Conservation (phyloP, 306 rosid genomes). For the Quercus gilva region DNA sequence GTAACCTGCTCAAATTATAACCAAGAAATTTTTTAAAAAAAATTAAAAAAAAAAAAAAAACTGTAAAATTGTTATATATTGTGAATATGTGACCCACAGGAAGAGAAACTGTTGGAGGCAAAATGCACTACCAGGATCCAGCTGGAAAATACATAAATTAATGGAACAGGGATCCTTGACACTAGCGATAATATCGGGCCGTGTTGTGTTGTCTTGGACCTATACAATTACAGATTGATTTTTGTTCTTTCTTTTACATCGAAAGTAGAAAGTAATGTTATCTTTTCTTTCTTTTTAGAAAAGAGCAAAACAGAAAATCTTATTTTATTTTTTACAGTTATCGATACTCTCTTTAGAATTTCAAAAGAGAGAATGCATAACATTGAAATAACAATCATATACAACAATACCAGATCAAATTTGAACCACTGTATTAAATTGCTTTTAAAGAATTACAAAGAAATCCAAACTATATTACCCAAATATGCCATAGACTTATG, state of each 20-base stretch:
- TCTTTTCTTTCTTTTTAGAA: neutral
- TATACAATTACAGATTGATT: too few relatives aligned
- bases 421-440: neutral
- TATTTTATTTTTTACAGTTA: neutral
- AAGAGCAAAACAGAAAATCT: neutral
- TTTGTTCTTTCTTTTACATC: neutral
- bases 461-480: neutral
- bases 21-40: too few relatives aligned
- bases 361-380: neutral
- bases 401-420: neutral
- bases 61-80: too few relatives aligned
- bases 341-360: neutral
- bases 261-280: neutral
- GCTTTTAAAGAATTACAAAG: neutral
- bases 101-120: neutral
- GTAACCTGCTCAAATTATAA: too few relatives aligned
- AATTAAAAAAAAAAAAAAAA: rapidly evolving
- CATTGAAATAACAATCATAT: neutral
- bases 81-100: too few relatives aligned
- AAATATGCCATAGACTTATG: neutral
- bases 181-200: constrained; percentile 9
- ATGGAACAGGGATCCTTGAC: neutral
- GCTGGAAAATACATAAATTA: constrained; percentile 7
- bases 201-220: neutral
- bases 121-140: constrained; percentile 27